A percentile compares a stretch with the other conserved stretches of the same genome.
These are phyloP conservation scores for Chaetomiaceae sp. DNA, from an alignment of 2,329 filamentous ascomycete genomes.

Conservation along the genomic window DNA sequence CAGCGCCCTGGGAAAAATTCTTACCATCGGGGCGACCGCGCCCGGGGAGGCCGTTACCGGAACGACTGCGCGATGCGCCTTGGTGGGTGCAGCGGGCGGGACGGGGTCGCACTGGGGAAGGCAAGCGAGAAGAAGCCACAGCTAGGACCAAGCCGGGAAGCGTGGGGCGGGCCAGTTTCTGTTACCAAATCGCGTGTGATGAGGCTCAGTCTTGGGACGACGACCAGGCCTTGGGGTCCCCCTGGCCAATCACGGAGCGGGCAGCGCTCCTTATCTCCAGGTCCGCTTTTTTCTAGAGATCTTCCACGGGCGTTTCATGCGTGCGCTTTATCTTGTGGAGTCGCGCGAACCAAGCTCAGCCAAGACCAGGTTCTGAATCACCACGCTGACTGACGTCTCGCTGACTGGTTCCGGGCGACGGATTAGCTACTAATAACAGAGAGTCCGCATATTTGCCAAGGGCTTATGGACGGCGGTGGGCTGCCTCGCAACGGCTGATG, in stretches of 20 bases:
- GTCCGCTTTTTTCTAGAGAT: constrained; percentile 16
- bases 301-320: constrained; percentile 13
- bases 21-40: no score
- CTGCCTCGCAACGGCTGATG: constrained; percentile 4
- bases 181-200: constrained; percentile 18
- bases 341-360: not conserved
- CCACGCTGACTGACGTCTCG: constrained; percentile 12
- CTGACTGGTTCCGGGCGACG: not conserved
- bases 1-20: no score
- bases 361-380: constrained; percentile 12
- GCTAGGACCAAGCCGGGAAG: constrained; percentile 12
- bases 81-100: no score
- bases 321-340: constrained; percentile 12
- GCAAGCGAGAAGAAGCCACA: not conserved
- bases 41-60: no score
- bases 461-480: no score
- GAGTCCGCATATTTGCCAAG: no score
- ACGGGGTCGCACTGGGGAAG: constrained; percentile 6
- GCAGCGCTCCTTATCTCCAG: constrained; percentile 16
- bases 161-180: constrained; percentile 11
- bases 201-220: constrained; percentile 7
- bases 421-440: no score
- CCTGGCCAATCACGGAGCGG: constrained; percentile 10
- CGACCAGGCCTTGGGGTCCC: not conserved
- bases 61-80: no score